Conservation (phyloP, 306 rosid species). For the Bauhinia variegata region DNA sequence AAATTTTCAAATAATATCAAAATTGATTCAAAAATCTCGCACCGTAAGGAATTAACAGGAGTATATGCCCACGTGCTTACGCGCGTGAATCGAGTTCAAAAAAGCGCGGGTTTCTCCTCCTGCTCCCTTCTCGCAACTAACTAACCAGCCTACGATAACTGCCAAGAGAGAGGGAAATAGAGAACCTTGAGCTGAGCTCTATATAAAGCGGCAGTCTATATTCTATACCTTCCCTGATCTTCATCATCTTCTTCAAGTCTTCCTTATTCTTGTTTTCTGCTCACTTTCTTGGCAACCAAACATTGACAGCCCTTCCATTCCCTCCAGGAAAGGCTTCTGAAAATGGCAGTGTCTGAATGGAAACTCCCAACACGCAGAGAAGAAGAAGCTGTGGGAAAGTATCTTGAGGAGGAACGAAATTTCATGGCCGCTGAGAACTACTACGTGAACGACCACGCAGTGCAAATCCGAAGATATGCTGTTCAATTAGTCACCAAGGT, state of each 20-base stretch:
- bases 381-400: neutral
- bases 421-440: neutral
- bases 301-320: neutral
- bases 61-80: too few relatives aligned
- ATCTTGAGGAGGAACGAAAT: neutral
- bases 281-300: conserved; percentile 28
- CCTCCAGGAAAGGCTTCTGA: neutral
- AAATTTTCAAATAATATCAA: too few relatives aligned
- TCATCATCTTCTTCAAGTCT: neutral
- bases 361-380: neutral
- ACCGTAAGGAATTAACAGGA: too few relatives aligned
- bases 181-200: neutral
- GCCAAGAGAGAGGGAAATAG: neutral
- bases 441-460: accelerated
- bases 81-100: too few relatives aligned
- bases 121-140: too few relatives aligned
- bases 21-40: too few relatives aligned
- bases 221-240: neutral
- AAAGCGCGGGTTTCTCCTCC: too few relatives aligned
- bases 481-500: conserved; percentile 16
- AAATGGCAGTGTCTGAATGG: too few relatives aligned
- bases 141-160: neutral
- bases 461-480: neutral
- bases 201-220: neutral
- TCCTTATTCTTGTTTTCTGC: neutral